phyloP scores from a whole-genome alignment of 2,329 filamentous ascomycete species.

The Beauveria rudraprayagi region DNA sequence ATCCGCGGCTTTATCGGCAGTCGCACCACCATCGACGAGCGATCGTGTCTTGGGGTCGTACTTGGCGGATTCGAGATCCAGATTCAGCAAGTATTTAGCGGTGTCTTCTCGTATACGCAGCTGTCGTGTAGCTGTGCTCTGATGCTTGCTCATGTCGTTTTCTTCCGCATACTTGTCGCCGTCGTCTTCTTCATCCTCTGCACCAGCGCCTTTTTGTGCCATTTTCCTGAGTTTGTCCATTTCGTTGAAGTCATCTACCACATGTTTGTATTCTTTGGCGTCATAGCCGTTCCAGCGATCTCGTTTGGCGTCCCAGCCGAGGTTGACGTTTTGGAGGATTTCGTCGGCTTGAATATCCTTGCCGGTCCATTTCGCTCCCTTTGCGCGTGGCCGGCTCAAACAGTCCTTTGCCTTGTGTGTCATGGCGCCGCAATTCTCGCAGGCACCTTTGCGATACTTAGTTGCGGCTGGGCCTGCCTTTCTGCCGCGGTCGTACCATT shows the following conservation, averaged over 20 bases:
- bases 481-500: constrained; percentile 90
- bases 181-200: constrained; percentile 43
- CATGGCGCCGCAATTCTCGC: constrained; percentile 97
- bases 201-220: constrained; percentile 41
- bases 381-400: constrained; percentile 76
- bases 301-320: constrained; percentile 95
- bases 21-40: constrained; percentile 79
- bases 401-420: constrained; percentile 95
- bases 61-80: constrained; percentile 92
- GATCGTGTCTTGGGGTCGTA: constrained; percentile 95
- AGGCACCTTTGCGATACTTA: constrained; percentile 95
- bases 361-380: constrained; percentile 86
- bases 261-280: constrained; percentile 70
- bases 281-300: constrained; percentile 99
- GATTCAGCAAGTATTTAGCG: constrained; percentile 89
- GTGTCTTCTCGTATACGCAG: constrained; percentile 92
- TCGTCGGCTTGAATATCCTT: constrained; percentile 92
- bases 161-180: constrained; percentile 84
- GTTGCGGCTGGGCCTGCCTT: constrained; percentile 81
- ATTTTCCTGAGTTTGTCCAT: constrained; percentile 66
- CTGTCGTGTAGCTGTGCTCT: constrained; percentile 84
- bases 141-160: constrained; percentile 91
- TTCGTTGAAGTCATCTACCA: constrained; percentile 85
- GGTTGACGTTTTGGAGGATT: constrained; percentile 70
- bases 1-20: constrained; percentile 68